Evolutionary conservation across 139 green algal species (phyloP).

Genomic region (Micromonas commoda): DNA sequence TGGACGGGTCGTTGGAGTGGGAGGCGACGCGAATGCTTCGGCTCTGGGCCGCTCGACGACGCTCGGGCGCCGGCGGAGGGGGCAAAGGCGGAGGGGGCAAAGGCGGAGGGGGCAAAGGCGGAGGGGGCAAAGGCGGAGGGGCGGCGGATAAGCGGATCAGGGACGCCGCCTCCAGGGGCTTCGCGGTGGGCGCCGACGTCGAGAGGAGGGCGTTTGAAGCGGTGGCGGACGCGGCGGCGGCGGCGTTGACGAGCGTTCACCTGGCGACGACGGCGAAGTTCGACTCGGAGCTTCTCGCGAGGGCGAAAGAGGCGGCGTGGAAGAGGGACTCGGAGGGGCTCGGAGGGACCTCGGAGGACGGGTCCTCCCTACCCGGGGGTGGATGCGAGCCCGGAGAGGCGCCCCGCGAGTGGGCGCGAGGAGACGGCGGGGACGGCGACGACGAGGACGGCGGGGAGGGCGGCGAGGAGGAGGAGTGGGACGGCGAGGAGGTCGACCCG

Average conservation of each 20-base stretch:
- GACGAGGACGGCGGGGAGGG: background rate
- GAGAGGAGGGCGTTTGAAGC: background rate
- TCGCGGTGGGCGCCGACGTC: background rate
- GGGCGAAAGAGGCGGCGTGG: no score
- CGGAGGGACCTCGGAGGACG: no score
- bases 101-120: no score
- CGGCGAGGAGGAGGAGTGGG: background rate
- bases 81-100: no score
- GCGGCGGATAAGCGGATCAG: background rate
- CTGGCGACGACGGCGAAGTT: constrained; percentile 3
- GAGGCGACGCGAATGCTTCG: background rate
- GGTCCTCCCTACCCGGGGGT: no score
- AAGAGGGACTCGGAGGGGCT: no score
- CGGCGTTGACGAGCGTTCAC: background rate
- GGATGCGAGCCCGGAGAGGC: background rate
- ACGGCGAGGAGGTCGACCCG: background rate
- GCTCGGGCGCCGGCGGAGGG: no score
- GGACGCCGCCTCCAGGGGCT: background rate
- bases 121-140: no score
- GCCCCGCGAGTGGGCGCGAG: background rate
- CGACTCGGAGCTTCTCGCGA: background rate
- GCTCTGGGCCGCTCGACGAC: background rate
- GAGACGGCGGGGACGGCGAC: no score
- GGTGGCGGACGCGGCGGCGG: background rate
- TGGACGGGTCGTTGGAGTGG: background rate